These are phyloP conservation scores for Aspergillus homomorphus DNA, from an alignment of 495 filamentous ascomycete species.

Conservation along the genomic window DNA sequence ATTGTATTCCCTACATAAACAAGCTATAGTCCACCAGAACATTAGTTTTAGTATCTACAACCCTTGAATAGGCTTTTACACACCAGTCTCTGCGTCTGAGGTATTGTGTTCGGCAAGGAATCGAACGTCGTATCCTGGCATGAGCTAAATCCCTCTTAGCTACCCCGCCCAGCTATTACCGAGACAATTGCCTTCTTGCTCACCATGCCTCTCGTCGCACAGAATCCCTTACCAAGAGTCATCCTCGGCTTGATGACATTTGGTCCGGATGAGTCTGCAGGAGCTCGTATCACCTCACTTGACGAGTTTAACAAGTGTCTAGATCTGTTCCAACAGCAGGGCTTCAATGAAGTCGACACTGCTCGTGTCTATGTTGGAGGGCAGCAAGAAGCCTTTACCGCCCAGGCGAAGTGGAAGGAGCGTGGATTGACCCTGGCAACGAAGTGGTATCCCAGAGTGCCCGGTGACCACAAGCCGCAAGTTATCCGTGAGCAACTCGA, in stretches of 20 bases:
- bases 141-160: background rate
- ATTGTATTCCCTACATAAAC: background rate
- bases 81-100: background rate
- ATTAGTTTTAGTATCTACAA: no score
- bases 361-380: constrained; percentile 71
- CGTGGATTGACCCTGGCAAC: constrained; percentile 81
- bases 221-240: constrained; percentile 47
- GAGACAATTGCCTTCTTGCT: background rate
- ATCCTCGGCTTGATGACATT: constrained; percentile 65
- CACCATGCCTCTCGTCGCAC: constrained; percentile 54
- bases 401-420: constrained; percentile 73
- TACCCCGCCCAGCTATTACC: background rate
- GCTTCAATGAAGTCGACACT: constrained; percentile 78
- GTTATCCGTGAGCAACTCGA: constrained; percentile 60
- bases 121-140: background rate
- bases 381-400: constrained; percentile 79
- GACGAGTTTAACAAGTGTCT: constrained; percentile 63
- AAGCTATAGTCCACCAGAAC: background rate
- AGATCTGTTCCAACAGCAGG: constrained; percentile 66
- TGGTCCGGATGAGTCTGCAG: constrained; percentile 49
- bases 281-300: constrained; percentile 67
- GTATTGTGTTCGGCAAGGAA: background rate
- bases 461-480: constrained; percentile 59
- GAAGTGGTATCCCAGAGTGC: constrained; percentile 66
- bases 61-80: no score